Base-by-base conservation (phyloP, 164 flowering plant genomes). In the Stephania yunnanensis region DNA sequence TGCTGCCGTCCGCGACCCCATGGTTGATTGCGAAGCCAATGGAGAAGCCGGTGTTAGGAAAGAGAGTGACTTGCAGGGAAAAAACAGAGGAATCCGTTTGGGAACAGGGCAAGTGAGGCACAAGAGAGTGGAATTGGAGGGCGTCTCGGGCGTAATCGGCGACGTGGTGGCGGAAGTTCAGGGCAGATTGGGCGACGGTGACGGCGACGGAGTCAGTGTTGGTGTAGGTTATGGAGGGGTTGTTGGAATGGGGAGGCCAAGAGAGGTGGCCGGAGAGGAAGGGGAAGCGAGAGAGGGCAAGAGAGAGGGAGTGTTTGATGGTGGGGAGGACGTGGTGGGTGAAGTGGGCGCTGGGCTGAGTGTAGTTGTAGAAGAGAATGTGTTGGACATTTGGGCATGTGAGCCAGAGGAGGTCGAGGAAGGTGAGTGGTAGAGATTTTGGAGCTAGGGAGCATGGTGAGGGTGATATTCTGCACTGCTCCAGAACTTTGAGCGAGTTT, bases 201-300 rank as follows among this genome's bases (percentile, higher is more conserved):
- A 87, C n/a, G 0, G 81, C 29, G 55, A 86, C 77, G 1, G 84
- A 81, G 70, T 85, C 84, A 6, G 82, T 80, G 4, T 78, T 72
- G 64, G 29, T 30, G 79, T 73, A 82, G 46, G 79, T 55, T 46
- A 85, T 44, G 11, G 50, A 53, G 42, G 86, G 85, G 17, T 73
- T 70, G 2, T 42, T 66, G 31, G 78, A 77, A 10, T 78, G 69
- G 1, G 80, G 80, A 2, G 85, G 80, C 42, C 48, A 68, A 0
- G 79, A 58, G 31, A 85, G 75, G 9, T 78, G 80, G 1, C 81
- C 83, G 25, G 84, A 78, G 42, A 84, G 61, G 10, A 83, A 83
- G 72, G 61, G 83, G 63, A 83, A 86, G 70, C 78, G 81, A 17
- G 53, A 76, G 76, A 88, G 89, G 31, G 87, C 50, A 64, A 82